Percentiles rank a stretch among this genome's conserved stretches.
Evolutionary conservation across 768 basidiomycete genomes (phyloP).

Genomic region (Russula vinacea): DNA sequence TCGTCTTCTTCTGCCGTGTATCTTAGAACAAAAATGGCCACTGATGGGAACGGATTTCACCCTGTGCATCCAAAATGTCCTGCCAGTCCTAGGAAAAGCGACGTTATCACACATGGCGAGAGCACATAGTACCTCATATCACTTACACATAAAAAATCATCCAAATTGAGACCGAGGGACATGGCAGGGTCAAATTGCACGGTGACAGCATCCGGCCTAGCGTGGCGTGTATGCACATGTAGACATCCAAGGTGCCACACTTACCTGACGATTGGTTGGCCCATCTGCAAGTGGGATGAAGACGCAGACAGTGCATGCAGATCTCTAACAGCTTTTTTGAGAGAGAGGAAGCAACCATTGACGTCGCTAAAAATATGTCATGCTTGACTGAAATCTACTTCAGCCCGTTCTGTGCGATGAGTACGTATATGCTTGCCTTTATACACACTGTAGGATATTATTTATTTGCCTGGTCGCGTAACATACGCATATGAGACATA

Average conservation of each 20-base stretch:
- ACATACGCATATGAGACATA: constrained; percentile 38
- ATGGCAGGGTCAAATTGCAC: constrained; percentile 33
- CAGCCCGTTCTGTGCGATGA: not conserved
- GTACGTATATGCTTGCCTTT: constrained; percentile 40
- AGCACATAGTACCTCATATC: not conserved
- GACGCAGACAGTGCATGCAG: constrained; percentile 45
- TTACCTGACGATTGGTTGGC: constrained; percentile 62
- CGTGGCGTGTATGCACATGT: constrained; percentile 8
- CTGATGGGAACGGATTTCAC: not conserved
- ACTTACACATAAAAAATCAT: constrained; percentile 28
- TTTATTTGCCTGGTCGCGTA: not conserved
- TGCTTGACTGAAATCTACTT: constrained; percentile 59
- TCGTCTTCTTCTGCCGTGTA: constrained; percentile 34
- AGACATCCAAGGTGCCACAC: constrained; percentile 23
- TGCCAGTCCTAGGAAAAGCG: constrained; percentile 22
- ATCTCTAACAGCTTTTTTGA: constrained; percentile 78
- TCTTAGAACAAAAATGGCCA: not conserved
- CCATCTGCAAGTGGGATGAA: constrained; percentile 65
- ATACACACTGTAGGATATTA: constrained; percentile 41
- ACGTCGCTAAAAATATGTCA: constrained; percentile 82
- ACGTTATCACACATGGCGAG: not conserved
- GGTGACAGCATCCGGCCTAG: constrained; percentile 39
- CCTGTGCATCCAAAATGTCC: constrained; percentile 23
- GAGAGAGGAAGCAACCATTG: constrained; percentile 65
- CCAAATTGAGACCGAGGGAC: constrained; percentile 32